phyloP scores from a whole-genome alignment of 306 rosid species.

The Myrica gale region DNA sequence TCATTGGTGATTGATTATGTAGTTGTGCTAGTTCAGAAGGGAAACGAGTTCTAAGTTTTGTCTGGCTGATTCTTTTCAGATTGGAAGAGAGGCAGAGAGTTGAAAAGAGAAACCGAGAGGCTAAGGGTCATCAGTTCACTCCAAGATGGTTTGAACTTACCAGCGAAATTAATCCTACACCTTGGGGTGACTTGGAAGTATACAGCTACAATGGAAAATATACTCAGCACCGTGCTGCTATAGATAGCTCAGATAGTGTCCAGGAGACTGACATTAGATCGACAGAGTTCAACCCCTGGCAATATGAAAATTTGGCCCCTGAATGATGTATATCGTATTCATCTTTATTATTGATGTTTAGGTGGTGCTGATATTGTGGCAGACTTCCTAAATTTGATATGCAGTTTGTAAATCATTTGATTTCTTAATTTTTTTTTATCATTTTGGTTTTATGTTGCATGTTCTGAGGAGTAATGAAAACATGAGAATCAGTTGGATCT shows the following conservation, averaged over 20 bases:
- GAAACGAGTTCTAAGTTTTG: background rate
- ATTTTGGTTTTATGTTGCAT: background rate
- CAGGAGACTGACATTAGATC: conserved; percentile 40
- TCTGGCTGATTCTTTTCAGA: conserved; percentile 33
- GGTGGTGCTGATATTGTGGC: conserved; percentile 20
- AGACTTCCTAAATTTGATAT: background rate
- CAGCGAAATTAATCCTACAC: conserved; percentile 59
- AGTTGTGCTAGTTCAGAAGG: background rate
- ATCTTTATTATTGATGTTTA: background rate
- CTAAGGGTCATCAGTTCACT: conserved; percentile 47
- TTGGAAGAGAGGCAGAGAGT: conserved; percentile 84
- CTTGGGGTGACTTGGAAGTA: conserved; percentile 81
- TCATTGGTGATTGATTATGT: background rate
- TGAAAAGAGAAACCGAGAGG: conserved; percentile 67
- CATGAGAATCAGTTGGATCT: background rate
- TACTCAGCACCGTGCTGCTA: conserved; percentile 45
- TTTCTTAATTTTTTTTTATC: background rate
- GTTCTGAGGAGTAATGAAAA: background rate
- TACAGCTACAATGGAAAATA: conserved; percentile 73
- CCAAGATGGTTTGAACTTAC: conserved; percentile 77
- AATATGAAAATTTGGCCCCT: conserved; percentile 46
- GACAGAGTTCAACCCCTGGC: conserved; percentile 79
- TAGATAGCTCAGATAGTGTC: conserved; percentile 43
- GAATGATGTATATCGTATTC: conserved; percentile 20
- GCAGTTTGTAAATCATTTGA: conserved; percentile 18